phyloP scores from a whole-genome alignment of 1,139 yeast genomes.

The Magnusiomyces starmeri region DNA sequence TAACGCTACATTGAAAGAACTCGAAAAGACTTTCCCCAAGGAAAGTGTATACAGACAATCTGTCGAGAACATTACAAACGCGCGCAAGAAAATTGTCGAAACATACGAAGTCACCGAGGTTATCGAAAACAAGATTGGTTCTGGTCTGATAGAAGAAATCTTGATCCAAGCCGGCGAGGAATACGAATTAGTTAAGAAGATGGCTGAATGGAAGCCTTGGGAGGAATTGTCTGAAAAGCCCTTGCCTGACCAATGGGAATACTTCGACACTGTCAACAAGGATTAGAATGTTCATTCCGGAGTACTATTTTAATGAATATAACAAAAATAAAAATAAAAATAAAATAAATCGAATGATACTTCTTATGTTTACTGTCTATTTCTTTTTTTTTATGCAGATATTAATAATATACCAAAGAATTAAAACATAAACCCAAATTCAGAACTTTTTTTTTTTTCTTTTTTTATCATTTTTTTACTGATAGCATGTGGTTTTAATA shows the following conservation, averaged over 20 bases:
- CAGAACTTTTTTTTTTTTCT: background rate
- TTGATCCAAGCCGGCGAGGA: slow-evolving; percentile 81
- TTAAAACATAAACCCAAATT: background rate
- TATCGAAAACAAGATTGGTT: slow-evolving; percentile 70
- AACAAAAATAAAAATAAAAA: background rate
- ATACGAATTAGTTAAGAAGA: slow-evolving; percentile 56
- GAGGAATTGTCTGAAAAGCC: slow-evolving; percentile 38
- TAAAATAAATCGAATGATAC: background rate
- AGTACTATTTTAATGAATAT: background rate
- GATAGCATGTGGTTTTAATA: no score
- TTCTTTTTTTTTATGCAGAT: no score
- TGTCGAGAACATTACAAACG: slow-evolving; percentile 62
- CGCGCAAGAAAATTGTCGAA: slow-evolving; percentile 64
- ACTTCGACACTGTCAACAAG: slow-evolving; percentile 20
- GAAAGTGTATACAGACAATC: slow-evolving; percentile 71
- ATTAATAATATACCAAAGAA: background rate
- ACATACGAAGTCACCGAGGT: slow-evolving; percentile 53
- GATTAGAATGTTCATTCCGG: slow-evolving; percentile 17
- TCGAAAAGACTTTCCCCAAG: slow-evolving; percentile 56
- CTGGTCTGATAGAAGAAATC: slow-evolving; percentile 79
- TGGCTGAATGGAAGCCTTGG: slow-evolving; percentile 63
- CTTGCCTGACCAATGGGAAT: slow-evolving; percentile 37
- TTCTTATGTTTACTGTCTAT: no score
- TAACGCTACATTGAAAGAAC: slow-evolving; percentile 55
- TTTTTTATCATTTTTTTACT: background rate